Percentiles rank a stretch among this genome's conserved stretches.
phyloP scores from a whole-genome alignment of 176 grass and related monocot genomes.

The Aegilops sharonensis region DNA sequence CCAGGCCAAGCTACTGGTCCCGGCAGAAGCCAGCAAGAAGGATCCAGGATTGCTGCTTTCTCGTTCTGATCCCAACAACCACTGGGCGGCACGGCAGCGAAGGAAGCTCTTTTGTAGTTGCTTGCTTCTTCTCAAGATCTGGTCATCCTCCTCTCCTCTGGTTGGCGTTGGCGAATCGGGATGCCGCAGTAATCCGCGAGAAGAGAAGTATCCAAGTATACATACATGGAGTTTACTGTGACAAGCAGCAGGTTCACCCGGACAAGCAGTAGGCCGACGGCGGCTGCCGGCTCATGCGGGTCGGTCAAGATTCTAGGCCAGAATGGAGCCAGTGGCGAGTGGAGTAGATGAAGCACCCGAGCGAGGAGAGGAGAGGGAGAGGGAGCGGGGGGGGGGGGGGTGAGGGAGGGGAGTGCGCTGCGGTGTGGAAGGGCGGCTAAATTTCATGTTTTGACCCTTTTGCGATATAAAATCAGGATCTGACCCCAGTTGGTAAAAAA shows the following conservation, averaged over 20 bases:
- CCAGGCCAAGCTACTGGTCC: constrained; percentile 22
- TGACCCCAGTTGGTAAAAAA: too few species aligned
- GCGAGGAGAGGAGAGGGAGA: background rate
- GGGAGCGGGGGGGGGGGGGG: constrained; percentile 9
- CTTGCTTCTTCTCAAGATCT: background rate
- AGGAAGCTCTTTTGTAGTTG: background rate
- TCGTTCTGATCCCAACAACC: background rate
- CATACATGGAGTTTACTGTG: constrained; percentile 36
- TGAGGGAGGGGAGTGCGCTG: background rate
- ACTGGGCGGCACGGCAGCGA: too few species aligned
- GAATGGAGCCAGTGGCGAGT: background rate
- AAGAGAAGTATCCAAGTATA: background rate
- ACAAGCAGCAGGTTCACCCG: constrained; percentile 28
- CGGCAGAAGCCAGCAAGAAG: background rate
- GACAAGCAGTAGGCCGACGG: background rate
- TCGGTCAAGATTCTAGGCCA: background rate
- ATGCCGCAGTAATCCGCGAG: background rate
- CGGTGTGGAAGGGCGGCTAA: background rate
- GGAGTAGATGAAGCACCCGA: constrained; percentile 6
- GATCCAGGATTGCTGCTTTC: background rate
- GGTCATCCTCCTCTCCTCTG: background rate
- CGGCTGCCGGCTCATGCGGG: background rate
- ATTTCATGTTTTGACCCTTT: too few species aligned
- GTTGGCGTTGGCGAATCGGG: background rate
- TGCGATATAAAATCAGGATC: too few species aligned